These are phyloP conservation scores for Pyrenochaeta sp. DNA, from an alignment of 2,329 filamentous ascomycete genomes.

Conservation along the genomic window DNA sequence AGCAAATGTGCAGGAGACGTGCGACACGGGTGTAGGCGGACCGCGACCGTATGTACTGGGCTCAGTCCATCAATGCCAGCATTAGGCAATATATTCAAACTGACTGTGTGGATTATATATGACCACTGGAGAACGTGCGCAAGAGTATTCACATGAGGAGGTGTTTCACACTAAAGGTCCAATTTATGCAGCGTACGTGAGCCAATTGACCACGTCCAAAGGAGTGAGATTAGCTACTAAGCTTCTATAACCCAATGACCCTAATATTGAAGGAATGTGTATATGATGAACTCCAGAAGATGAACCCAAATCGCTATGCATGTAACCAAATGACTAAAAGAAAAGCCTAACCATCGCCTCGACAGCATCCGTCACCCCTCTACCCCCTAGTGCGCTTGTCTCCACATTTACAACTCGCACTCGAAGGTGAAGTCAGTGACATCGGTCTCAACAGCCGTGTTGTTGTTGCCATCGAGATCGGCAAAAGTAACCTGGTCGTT, in stretches of 20 bases:
- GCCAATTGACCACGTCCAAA: conserved; percentile 1
- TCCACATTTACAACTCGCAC: conserved; percentile 16
- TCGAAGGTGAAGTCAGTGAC: conserved; percentile 22
- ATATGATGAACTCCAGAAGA: conserved; percentile 1
- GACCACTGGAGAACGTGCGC: too few species aligned
- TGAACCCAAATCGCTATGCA: conserved; percentile 15
- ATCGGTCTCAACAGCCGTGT: conserved; percentile 22
- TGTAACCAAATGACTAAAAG: conserved; percentile 2
- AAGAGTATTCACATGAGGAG: too few species aligned
- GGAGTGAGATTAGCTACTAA: conserved; percentile 16
- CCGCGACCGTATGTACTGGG: too few species aligned
- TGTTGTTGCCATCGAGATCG: conserved; percentile 20
- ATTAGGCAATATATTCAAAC: too few species aligned
- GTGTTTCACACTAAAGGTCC: background rate
- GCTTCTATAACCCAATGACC: conserved; percentile 2
- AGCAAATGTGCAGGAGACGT: too few species aligned
- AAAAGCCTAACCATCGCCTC: background rate
- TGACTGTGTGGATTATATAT: too few species aligned
- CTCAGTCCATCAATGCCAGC: too few species aligned
- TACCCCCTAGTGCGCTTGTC: background rate
- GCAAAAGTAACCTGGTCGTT: conserved; percentile 25
- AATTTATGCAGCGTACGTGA: background rate
- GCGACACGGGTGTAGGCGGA: too few species aligned
- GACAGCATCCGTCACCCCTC: background rate
- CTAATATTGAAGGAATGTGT: conserved; percentile 10